Evolutionary conservation across 108 stramenopile species (phyloP).

Genomic region (Nitzschia sp.): DNA sequence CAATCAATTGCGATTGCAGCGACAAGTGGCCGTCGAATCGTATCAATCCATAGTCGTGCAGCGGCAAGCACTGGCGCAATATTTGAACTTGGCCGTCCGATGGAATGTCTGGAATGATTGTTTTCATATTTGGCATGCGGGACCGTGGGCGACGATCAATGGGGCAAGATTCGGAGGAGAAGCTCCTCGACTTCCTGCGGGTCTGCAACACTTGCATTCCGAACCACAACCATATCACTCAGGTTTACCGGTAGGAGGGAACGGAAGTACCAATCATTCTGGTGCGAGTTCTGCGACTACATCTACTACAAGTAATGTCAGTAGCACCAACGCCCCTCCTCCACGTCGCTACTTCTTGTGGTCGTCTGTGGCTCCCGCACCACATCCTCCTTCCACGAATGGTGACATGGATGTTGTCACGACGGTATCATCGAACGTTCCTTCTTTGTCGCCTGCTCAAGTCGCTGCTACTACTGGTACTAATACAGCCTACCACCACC

Average conservation of each 20-base stretch:
- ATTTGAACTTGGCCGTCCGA: constrained; percentile 23
- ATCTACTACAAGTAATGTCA: background rate
- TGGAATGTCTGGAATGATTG: constrained; percentile 79
- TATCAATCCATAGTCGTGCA: constrained; percentile 6
- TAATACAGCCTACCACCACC: background rate
- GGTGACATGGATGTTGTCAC: background rate
- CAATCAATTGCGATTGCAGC: background rate
- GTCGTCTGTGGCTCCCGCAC: constrained; percentile 11
- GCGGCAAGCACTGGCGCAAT: background rate
- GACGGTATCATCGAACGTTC: background rate
- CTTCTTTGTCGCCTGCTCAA: background rate
- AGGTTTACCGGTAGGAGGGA: too few relatives aligned
- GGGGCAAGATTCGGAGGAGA: constrained; percentile 69
- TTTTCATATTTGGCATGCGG: constrained; percentile 80
- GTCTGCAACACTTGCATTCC: background rate
- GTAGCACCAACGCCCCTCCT: background rate
- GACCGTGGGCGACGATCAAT: constrained; percentile 85
- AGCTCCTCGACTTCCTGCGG: constrained; percentile 26
- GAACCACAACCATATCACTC: too few relatives aligned
- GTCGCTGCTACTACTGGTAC: background rate
- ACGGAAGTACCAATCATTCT: too few relatives aligned
- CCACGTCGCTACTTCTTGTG: background rate
- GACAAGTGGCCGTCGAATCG: constrained; percentile 4
- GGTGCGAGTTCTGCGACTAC: too few relatives aligned
- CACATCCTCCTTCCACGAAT: too few relatives aligned